Percentiles rank a stretch among this genome's conserved stretches.
Conservation (phyloP, 2,329 filamentous ascomycete species). For the Escovopsis sp. region DNA sequence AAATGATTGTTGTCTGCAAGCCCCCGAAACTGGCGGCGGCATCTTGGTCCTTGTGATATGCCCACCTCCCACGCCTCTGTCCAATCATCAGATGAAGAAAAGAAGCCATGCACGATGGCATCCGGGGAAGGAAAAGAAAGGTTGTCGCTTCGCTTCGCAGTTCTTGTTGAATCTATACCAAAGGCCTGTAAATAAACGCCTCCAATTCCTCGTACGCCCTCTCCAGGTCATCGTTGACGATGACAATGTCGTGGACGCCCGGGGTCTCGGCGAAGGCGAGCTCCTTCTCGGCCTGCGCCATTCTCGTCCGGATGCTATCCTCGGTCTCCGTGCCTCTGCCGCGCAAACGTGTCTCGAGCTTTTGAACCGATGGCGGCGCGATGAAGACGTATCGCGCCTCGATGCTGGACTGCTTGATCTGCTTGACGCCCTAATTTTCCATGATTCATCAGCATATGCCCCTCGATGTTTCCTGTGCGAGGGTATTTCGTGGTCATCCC, state of each 20-base stretch:
- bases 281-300: slow-evolving; percentile 58
- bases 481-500: background rate
- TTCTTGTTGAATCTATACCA: slow-evolving; percentile 2
- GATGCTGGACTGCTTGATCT: slow-evolving; percentile 64
- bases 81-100: too few relatives aligned
- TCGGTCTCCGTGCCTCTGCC: slow-evolving; percentile 68
- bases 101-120: too few relatives aligned
- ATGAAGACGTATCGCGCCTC: slow-evolving; percentile 74
- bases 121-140: too few relatives aligned
- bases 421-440: slow-evolving; percentile 61
- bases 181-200: slow-evolving; percentile 27
- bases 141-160: too few relatives aligned
- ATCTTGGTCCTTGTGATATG: background rate
- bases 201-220: slow-evolving; percentile 39
- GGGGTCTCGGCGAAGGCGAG: slow-evolving; percentile 55
- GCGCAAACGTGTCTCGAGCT: slow-evolving; percentile 58
- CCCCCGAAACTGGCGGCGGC: too few relatives aligned
- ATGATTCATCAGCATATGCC: too few relatives aligned
- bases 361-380: slow-evolving; percentile 59
- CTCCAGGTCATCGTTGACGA: slow-evolving; percentile 30
- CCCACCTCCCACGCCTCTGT: too few relatives aligned
- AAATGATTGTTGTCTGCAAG: slow-evolving; percentile 1
- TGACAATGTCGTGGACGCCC: slow-evolving; percentile 31
- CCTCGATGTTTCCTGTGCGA: background rate
- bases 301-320: slow-evolving; percentile 50